Evolutionary conservation across 495 filamentous ascomycete species (phyloP).

Genomic region (Choiromyces venosus): DNA sequence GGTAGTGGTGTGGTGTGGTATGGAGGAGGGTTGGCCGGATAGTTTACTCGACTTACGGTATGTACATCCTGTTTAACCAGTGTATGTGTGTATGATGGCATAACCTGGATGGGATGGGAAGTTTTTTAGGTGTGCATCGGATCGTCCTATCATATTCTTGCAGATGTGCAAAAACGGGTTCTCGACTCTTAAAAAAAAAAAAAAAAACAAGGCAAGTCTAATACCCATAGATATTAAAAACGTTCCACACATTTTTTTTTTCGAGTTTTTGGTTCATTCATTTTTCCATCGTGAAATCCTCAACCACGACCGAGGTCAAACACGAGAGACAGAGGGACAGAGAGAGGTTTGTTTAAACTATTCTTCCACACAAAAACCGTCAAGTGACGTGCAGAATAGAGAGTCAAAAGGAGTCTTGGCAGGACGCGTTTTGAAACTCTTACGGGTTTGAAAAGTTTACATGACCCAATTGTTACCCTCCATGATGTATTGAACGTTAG

Average conservation of each 20-base stretch:
- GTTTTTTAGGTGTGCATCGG: neutral
- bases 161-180: neutral
- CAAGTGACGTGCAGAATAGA: neutral
- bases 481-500: neutral
- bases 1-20: conserved; percentile 1
- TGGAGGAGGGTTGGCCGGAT: neutral
- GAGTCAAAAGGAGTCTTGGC: neutral
- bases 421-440: conserved; percentile 1
- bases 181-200: neutral
- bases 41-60: conserved; percentile 3
- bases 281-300: neutral
- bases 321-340: neutral
- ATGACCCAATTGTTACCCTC: conserved; percentile 1
- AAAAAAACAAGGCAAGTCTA: neutral
- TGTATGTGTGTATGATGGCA: neutral
- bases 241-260: neutral
- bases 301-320: neutral
- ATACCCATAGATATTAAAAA: neutral
- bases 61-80: neutral
- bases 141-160: neutral
- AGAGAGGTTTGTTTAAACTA: neutral
- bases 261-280: neutral
- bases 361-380: neutral
- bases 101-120: neutral
- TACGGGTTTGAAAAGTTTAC: neutral